These are phyloP conservation scores for Syncephalis fuscata DNA, from an alignment of 371 early-diverging fungal genomes.

Conservation along the genomic window DNA sequence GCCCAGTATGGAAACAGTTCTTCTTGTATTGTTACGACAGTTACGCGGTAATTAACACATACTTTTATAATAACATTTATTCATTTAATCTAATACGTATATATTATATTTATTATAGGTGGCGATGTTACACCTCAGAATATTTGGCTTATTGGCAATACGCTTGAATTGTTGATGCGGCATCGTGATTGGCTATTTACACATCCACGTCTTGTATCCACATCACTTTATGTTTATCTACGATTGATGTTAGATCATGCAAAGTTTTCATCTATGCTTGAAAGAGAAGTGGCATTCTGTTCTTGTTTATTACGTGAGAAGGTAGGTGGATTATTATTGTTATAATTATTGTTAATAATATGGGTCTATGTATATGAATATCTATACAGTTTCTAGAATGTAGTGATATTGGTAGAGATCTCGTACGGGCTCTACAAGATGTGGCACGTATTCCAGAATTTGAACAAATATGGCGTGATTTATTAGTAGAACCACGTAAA, in stretches of 20 bases:
- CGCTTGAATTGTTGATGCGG: conserved; percentile 26
- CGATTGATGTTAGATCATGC: conserved; percentile 33
- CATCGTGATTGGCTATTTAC: conserved; percentile 27
- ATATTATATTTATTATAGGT: too few species aligned
- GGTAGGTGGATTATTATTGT: conserved; percentile 8
- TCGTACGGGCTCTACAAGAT: conserved; percentile 50
- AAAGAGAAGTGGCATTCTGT: conserved; percentile 32
- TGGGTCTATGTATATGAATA: too few species aligned
- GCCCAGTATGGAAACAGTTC: conserved; percentile 31
- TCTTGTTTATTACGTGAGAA: conserved; percentile 31
- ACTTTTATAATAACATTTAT: too few species aligned
- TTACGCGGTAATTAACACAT: conserved; percentile 14
- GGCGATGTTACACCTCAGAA: conserved; percentile 36
- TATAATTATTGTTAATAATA: not conserved
- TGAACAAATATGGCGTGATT: conserved; percentile 36
- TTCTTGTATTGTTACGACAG: conserved; percentile 33
- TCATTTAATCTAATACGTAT: too few species aligned
- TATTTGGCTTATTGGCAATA: conserved; percentile 24
- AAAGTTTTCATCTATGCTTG: conserved; percentile 21
- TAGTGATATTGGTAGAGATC: conserved; percentile 45
- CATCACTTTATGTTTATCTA: conserved; percentile 33
- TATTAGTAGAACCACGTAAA: conserved; percentile 31
- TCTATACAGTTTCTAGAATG: conserved; percentile 22
- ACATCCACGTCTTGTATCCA: conserved; percentile 29
- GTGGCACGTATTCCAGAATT: conserved; percentile 35